These are phyloP conservation scores for Bipolaris zeicola DNA, from an alignment of 2,329 filamentous ascomycete species.

Conservation along the genomic window DNA sequence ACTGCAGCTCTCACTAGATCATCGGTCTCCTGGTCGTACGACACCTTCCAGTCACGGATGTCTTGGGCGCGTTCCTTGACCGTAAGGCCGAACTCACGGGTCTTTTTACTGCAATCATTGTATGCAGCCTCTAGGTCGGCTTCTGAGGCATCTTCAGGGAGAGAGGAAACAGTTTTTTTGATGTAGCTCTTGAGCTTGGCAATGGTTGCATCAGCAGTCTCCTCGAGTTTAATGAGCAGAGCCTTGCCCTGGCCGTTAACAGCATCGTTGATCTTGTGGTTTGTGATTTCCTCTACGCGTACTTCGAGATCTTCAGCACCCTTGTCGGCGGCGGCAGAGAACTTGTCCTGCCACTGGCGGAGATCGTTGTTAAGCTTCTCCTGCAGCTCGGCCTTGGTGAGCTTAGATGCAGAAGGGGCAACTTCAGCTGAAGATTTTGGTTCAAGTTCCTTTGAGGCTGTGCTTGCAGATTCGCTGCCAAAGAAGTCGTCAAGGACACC, in stretches of 20 bases:
- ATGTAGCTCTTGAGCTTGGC: slow-evolving; percentile 70
- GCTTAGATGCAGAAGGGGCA: slow-evolving; percentile 29
- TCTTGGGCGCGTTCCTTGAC: slow-evolving; percentile 80
- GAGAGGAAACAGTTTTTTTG: slow-evolving; percentile 56
- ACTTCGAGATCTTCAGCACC: slow-evolving; percentile 72
- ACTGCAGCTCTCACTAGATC: slow-evolving; percentile 72
- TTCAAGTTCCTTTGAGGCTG: slow-evolving; percentile 25
- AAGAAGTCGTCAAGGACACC: slow-evolving; percentile 40
- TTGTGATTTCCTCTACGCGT: slow-evolving; percentile 72
- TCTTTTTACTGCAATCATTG: slow-evolving; percentile 58
- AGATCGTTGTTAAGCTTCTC: slow-evolving; percentile 77
- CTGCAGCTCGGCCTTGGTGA: slow-evolving; percentile 52
- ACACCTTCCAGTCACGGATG: slow-evolving; percentile 76
- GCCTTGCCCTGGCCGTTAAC: slow-evolving; percentile 69
- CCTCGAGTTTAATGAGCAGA: slow-evolving; percentile 71
- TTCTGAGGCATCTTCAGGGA: slow-evolving; percentile 65
- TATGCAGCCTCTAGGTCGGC: slow-evolving; percentile 58
- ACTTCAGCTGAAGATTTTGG: slow-evolving; percentile 20
- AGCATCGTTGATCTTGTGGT: slow-evolving; percentile 69
- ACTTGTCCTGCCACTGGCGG: slow-evolving; percentile 84
- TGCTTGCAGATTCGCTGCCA: slow-evolving; percentile 31
- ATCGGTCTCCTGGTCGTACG: slow-evolving; percentile 72
- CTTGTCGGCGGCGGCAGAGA: slow-evolving; percentile 82
- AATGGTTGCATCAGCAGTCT: slow-evolving; percentile 68
- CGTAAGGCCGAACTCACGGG: slow-evolving; percentile 70